Conservation (phyloP, 306 rosid genomes). For the Sicyos edulis region DNA sequence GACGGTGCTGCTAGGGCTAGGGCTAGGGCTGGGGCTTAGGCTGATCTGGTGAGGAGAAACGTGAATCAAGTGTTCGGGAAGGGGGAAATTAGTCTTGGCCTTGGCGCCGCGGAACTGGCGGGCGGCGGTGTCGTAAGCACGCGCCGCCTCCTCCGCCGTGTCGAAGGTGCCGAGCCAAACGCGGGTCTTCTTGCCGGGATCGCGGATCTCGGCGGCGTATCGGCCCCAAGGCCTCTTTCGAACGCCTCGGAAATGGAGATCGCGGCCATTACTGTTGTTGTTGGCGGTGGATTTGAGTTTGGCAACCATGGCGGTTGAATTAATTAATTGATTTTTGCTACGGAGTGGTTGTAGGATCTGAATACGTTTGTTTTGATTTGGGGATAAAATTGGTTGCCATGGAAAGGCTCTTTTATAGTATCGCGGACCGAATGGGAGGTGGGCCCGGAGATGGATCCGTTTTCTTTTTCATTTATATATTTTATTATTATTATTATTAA, state of each 20-base stretch:
- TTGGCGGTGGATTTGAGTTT: slow-evolving; percentile 7
- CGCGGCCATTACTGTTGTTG: slow-evolving; percentile 5
- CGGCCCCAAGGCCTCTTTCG: slow-evolving; percentile 30
- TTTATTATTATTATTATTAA: background rate
- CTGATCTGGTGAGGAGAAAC: slow-evolving; percentile 13
- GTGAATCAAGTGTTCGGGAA: too few species aligned
- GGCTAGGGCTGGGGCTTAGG: slow-evolving; percentile 17
- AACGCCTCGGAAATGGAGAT: slow-evolving; percentile 25
- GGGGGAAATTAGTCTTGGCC: too few species aligned
- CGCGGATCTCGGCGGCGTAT: slow-evolving; percentile 29
- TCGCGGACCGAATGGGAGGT: background rate
- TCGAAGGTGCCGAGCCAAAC: slow-evolving; percentile 27
- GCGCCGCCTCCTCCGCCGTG: too few species aligned
- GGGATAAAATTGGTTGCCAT: background rate
- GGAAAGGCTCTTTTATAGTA: background rate
- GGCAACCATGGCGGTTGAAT: slow-evolving; percentile 16
- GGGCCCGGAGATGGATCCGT: background rate
- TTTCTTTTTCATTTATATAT: too few species aligned
- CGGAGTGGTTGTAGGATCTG: background rate
- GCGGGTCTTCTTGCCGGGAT: slow-evolving; percentile 28
- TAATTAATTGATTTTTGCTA: background rate
- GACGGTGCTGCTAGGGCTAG: slow-evolving; percentile 15
- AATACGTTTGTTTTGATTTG: background rate
- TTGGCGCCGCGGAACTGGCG: too few species aligned
- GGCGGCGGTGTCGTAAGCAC: too few species aligned